Evolutionary conservation across 768 basidiomycete genomes (phyloP).

Genomic region (Trametes cingulata): DNA sequence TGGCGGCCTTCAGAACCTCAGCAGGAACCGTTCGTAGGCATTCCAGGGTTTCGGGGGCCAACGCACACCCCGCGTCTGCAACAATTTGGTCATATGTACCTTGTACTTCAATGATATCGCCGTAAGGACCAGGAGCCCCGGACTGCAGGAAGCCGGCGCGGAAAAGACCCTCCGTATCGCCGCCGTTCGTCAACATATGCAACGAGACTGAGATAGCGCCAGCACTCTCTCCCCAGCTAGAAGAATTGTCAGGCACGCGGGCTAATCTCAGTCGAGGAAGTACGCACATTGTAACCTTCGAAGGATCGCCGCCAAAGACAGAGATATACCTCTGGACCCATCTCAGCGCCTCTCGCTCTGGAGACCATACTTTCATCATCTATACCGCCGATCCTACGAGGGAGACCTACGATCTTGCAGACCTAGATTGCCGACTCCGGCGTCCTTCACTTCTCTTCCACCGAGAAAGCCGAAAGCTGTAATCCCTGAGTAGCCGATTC

Average conservation of each 20-base stretch:
- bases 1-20: slow-evolving; percentile 11
- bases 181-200: slow-evolving; percentile 29
- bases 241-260: slow-evolving; percentile 28
- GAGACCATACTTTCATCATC: too few relatives aligned
- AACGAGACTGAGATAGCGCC: slow-evolving; percentile 37
- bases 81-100: slow-evolving; percentile 15
- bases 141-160: slow-evolving; percentile 40
- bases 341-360: slow-evolving; percentile 42
- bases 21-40: slow-evolving; percentile 21
- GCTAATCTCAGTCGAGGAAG: too few relatives aligned
- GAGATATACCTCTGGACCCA: slow-evolving; percentile 45
- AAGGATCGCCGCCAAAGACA: slow-evolving; percentile 45
- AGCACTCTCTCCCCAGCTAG: slow-evolving; percentile 38
- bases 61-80: slow-evolving; percentile 10
- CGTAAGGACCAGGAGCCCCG: background rate
- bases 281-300: slow-evolving; percentile 42
- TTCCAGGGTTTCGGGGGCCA: slow-evolving; percentile 15
- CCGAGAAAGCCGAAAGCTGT: slow-evolving; percentile 28
- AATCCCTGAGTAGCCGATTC: too few relatives aligned
- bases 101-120: slow-evolving; percentile 9
- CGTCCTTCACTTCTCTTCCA: slow-evolving; percentile 27
- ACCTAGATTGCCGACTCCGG: slow-evolving; percentile 37
- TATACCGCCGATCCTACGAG: background rate
- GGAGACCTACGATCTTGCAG: slow-evolving; percentile 41
- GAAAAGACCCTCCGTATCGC: slow-evolving; percentile 25